Conservation (phyloP, 2,329 filamentous ascomycete species). For the Exserohilum rostratum region DNA sequence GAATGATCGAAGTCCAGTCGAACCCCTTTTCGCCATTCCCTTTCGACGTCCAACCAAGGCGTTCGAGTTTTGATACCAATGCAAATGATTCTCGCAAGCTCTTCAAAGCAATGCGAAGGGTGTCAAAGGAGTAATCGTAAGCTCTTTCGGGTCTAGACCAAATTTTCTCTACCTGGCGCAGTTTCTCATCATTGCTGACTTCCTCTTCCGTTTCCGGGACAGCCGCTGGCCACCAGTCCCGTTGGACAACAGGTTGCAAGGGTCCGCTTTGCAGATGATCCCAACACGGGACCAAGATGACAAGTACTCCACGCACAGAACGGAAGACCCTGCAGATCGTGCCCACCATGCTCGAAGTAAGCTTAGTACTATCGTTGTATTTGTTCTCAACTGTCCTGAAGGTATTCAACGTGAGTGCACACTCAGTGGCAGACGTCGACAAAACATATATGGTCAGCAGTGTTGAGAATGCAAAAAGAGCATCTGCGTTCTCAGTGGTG, state of each 20-base stretch:
- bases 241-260: slow-evolving; percentile 22
- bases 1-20: slow-evolving; percentile 30
- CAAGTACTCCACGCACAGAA: slow-evolving; percentile 27
- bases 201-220: slow-evolving; percentile 19
- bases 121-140: slow-evolving; percentile 36
- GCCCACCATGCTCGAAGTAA: neutral
- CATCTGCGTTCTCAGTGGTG: slow-evolving; percentile 49
- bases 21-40: slow-evolving; percentile 6
- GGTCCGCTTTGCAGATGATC: slow-evolving; percentile 22
- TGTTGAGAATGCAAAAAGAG: slow-evolving; percentile 41
- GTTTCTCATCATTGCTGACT: slow-evolving; percentile 22
- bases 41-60: slow-evolving; percentile 1
- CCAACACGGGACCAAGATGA: slow-evolving; percentile 36
- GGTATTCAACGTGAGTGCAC: slow-evolving; percentile 1
- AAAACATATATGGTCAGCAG: slow-evolving; percentile 23
- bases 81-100: slow-evolving; percentile 27
- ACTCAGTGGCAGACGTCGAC: slow-evolving; percentile 23
- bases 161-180: slow-evolving; percentile 25
- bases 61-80: slow-evolving; percentile 28
- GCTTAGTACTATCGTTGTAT: neutral
- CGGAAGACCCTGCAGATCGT: slow-evolving; percentile 19
- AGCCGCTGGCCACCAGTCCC: slow-evolving; percentile 35
- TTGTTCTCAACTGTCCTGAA: neutral
- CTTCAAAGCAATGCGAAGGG: slow-evolving; percentile 22
- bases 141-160: slow-evolving; percentile 28